Percentiles rank a stretch among this genome's conserved stretches.
Evolutionary conservation across 768 basidiomycete genomes (phyloP).

Genomic region (Rhodotorula taiwanensis): DNA sequence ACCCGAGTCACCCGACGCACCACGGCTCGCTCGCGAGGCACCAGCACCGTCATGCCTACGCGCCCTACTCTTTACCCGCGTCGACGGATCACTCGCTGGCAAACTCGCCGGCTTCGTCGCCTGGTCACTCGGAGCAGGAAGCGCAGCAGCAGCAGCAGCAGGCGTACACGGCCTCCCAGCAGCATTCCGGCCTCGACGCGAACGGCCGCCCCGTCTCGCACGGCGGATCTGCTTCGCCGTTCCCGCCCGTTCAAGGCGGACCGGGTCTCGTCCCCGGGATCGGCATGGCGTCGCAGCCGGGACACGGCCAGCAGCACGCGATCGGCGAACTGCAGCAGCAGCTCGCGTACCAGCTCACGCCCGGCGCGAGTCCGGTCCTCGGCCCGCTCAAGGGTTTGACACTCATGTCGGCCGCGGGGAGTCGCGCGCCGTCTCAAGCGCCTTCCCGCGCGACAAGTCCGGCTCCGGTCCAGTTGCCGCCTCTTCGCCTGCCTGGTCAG

Average conservation of each 20-base stretch:
- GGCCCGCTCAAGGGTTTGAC: conserved; percentile 33
- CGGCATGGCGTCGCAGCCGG: conserved; percentile 31
- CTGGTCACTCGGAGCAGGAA: background rate
- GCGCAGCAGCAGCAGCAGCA: background rate
- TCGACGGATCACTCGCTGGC: conserved; percentile 13
- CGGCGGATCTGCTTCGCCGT: conserved; percentile 4
- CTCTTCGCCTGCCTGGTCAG: conserved; percentile 11
- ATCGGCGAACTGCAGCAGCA: conserved; percentile 30
- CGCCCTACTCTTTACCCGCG: conserved; percentile 28
- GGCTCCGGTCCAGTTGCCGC: conserved; percentile 28
- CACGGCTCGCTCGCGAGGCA: conserved; percentile 24
- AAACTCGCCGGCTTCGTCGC: conserved; percentile 19
- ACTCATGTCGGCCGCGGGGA: conserved; percentile 23
- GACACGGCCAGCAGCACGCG: conserved; percentile 27
- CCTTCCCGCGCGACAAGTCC: conserved; percentile 19
- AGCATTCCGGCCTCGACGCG: background rate
- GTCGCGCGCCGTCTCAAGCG: conserved; percentile 12
- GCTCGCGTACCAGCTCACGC: conserved; percentile 26
- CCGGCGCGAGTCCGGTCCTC: conserved; percentile 30
- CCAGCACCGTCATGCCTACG: conserved; percentile 33
- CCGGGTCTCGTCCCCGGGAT: conserved; percentile 26
- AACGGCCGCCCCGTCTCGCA: background rate
- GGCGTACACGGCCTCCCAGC: no score
- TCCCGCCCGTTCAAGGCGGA: conserved; percentile 12
- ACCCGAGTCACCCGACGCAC: conserved; percentile 32